These are phyloP conservation scores for Neurospora hispaniola DNA, from an alignment of 495 filamentous ascomycete genomes.

Conservation along the genomic window DNA sequence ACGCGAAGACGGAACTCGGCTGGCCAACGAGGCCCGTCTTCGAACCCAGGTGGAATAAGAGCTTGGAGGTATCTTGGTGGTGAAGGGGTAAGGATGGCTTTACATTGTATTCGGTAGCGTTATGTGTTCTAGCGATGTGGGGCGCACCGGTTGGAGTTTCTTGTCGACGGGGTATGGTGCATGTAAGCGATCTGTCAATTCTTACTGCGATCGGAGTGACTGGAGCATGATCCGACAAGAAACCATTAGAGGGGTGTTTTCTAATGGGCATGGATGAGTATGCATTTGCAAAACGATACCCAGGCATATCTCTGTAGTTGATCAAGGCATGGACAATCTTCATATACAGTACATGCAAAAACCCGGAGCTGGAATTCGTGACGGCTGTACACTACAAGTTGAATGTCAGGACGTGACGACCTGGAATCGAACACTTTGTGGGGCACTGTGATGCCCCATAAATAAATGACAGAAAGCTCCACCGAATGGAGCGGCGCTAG, in stretches of 20 bases:
- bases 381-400: too few relatives aligned
- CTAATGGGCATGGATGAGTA: neutral
- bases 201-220: neutral
- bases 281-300: neutral
- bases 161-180: neutral
- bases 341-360: neutral
- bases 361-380: neutral
- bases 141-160: neutral
- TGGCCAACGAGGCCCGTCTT: constrained; percentile 21
- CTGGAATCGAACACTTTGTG: neutral
- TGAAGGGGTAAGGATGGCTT: neutral
- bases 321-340: neutral
- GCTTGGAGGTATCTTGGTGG: neutral
- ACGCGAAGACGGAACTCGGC: constrained; percentile 14
- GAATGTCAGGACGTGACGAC: neutral
- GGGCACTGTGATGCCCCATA: neutral
- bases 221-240: neutral
- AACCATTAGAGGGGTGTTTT: neutral
- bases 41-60: constrained; percentile 12
- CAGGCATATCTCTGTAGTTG: neutral
- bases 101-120: neutral
- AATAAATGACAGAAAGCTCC: neutral
- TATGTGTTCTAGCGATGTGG: neutral
- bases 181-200: neutral
- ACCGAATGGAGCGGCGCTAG: neutral